These are phyloP conservation scores for Mortierella alpina DNA, from an alignment of 192 early-diverging fungal species.

Conservation along the genomic window DNA sequence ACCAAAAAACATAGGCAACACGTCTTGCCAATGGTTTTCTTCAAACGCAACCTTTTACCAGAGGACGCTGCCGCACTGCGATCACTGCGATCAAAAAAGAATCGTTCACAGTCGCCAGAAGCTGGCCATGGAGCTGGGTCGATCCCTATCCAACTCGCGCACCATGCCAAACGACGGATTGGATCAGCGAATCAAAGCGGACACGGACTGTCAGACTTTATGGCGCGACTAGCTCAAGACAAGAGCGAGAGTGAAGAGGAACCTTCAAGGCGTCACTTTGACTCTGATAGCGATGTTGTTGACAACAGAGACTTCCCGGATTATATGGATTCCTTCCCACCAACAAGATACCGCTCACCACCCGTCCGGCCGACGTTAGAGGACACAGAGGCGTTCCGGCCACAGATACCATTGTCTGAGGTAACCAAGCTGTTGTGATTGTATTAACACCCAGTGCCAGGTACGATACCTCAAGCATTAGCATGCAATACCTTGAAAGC, in stretches of 20 bases:
- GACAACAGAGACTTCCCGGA: too few species aligned
- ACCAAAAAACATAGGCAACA: constrained; percentile 13
- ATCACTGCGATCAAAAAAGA: constrained; percentile 8
- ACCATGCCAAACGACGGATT: constrained; percentile 39
- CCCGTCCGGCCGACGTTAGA: not conserved
- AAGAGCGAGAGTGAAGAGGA: constrained; percentile 19
- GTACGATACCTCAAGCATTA: too few species aligned
- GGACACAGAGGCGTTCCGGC: not conserved
- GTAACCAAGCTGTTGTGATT: not conserved
- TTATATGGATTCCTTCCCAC: too few species aligned
- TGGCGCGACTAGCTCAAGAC: constrained; percentile 31
- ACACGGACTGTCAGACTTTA: constrained; percentile 11
- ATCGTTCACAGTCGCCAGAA: not conserved
- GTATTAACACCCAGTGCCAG: too few species aligned
- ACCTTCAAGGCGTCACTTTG: not conserved
- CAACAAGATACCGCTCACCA: too few species aligned
- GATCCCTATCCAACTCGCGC: constrained; percentile 7
- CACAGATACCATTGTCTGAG: not conserved
- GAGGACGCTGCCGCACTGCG: constrained; percentile 17
- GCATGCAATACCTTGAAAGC: too few species aligned
- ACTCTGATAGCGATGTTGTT: not conserved
- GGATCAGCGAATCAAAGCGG: constrained; percentile 7
- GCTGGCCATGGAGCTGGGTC: not conserved
- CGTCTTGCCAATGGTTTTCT: constrained; percentile 32
- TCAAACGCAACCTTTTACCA: constrained; percentile 17